Conservation (phyloP, 768 basidiomycete genomes). For the Hygrophorus pudorinus region DNA sequence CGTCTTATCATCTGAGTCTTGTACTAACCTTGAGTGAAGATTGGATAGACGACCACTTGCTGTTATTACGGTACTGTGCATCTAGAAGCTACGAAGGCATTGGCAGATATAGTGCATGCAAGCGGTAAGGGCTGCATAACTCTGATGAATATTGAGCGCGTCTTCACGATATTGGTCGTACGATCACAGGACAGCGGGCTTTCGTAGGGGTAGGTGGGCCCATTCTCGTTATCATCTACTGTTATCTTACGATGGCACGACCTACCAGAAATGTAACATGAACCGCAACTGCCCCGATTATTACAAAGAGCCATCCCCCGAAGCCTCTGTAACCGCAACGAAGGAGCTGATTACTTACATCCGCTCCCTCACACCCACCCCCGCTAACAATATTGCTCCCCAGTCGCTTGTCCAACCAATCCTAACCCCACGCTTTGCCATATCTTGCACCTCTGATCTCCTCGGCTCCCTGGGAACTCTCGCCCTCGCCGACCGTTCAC, state of each 20-base stretch:
- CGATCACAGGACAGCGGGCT: conserved; percentile 58
- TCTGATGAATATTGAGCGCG: neutral
- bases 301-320: conserved; percentile 57
- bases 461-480: conserved; percentile 52
- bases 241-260: neutral
- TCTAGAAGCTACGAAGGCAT: conserved; percentile 65
- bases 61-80: conserved; percentile 88
- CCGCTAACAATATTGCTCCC: conserved; percentile 16
- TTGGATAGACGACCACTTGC: conserved; percentile 78
- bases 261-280: conserved; percentile 79
- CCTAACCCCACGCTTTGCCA: conserved; percentile 93
- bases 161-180: neutral
- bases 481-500: conserved; percentile 42
- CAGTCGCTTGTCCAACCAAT: conserved; percentile 76
- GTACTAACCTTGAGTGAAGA: neutral
- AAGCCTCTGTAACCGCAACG: conserved; percentile 54
- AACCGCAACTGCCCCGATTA: conserved; percentile 58
- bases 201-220: conserved; percentile 64
- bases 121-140: conserved; percentile 41
- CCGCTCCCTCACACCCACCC: conserved; percentile 34
- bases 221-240: neutral
- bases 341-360: conserved; percentile 60
- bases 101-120: conserved; percentile 66
- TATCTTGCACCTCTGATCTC: conserved; percentile 72
- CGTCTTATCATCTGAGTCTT: conserved; percentile 4